A percentile compares a stretch with the other conserved stretches of the same genome.
These are phyloP conservation scores for Fusarium clavum DNA, from an alignment of 2,329 filamentous ascomycete genomes.

Conservation along the genomic window DNA sequence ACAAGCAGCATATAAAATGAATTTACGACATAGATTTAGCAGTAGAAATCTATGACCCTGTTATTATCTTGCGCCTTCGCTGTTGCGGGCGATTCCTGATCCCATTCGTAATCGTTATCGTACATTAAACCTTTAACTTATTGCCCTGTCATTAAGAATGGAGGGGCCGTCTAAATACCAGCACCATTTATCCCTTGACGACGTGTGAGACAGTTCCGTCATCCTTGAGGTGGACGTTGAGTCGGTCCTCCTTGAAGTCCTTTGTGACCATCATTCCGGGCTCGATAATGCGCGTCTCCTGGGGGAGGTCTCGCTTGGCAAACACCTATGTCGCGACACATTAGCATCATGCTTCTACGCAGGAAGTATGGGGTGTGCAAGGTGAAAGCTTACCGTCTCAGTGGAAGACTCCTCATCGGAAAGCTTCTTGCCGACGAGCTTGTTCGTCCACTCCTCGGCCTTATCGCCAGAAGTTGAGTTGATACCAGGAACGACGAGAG, in stretches of 20 bases:
- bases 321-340: conserved; percentile 60
- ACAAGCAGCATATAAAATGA: background rate
- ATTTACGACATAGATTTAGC: background rate
- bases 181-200: conserved; percentile 59
- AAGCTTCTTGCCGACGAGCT: conserved; percentile 73
- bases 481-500: conserved; percentile 72
- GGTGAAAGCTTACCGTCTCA: conserved; percentile 61
- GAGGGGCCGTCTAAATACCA: conserved; percentile 7
- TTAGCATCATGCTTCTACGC: background rate
- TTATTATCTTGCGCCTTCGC: conserved; percentile 25
- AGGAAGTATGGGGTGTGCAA: background rate
- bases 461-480: conserved; percentile 59
- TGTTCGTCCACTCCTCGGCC: conserved; percentile 69
- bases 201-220: conserved; percentile 72
- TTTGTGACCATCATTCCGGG: conserved; percentile 69
- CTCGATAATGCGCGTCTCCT: conserved; percentile 66
- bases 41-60: background rate
- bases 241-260: conserved; percentile 64
- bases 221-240: conserved; percentile 70
- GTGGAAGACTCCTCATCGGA: conserved; percentile 59
- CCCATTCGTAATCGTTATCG: conserved; percentile 21
- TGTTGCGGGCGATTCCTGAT: background rate
- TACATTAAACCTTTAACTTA: conserved; percentile 13
- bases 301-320: conserved; percentile 69
- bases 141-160: background rate